Evolutionary conservation across 495 filamentous ascomycete genomes (phyloP).

Genomic region (Lindgomyces ingoldianus): DNA sequence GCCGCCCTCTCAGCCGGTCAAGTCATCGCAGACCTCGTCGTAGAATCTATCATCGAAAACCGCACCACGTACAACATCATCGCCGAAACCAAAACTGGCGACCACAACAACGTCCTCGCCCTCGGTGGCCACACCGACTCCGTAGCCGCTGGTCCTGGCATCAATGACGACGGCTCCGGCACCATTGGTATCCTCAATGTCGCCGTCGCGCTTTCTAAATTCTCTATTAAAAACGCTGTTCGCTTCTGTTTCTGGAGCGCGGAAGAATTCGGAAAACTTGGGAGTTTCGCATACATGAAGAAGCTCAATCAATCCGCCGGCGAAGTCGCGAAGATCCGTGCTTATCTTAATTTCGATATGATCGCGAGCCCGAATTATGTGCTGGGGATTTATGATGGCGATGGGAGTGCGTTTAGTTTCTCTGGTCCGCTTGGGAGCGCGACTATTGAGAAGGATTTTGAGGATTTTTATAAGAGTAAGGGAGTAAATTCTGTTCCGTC

Average conservation of each 20-base stretch:
- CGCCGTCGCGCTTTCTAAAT: slow-evolving; percentile 62
- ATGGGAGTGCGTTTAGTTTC: slow-evolving; percentile 63
- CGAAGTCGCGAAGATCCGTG: slow-evolving; percentile 59
- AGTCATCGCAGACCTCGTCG: slow-evolving; percentile 35
- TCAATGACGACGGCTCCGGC: slow-evolving; percentile 72
- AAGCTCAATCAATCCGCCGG: slow-evolving; percentile 44
- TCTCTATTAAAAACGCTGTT: slow-evolving; percentile 63
- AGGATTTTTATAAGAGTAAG: slow-evolving; percentile 57
- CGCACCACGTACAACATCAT: slow-evolving; percentile 59
- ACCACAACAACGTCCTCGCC: slow-evolving; percentile 64
- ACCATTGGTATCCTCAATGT: slow-evolving; percentile 64
- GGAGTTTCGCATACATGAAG: slow-evolving; percentile 61
- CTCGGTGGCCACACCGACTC: slow-evolving; percentile 71
- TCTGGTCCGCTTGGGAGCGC: slow-evolving; percentile 65
- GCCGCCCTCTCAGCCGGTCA: slow-evolving; percentile 45
- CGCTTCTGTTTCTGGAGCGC: slow-evolving; percentile 71
- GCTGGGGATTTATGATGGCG: slow-evolving; percentile 70
- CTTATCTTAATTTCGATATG: slow-evolving; percentile 81
- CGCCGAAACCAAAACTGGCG: slow-evolving; percentile 65
- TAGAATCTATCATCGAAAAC: slow-evolving; percentile 46
- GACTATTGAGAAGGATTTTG: slow-evolving; percentile 63
- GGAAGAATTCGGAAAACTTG: slow-evolving; percentile 68
- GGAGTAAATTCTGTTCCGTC: slow-evolving; percentile 52
- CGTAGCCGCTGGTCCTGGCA: slow-evolving; percentile 61
- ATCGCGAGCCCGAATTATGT: slow-evolving; percentile 75